Conservation (phyloP, 331 rosid genomes). For the Malus hybrid region DNA sequence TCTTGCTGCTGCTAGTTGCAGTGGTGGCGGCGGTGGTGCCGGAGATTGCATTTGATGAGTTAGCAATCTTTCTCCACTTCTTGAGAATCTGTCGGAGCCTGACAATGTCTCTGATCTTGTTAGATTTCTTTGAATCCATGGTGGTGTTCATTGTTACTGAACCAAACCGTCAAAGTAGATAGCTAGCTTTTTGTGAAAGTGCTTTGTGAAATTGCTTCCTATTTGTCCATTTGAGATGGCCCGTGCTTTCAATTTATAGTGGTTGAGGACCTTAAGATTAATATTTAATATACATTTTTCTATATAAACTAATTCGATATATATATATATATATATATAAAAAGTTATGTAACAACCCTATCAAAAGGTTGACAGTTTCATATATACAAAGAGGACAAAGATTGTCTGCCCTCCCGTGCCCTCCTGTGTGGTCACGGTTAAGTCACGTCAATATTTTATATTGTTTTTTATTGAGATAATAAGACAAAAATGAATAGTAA, state of each 20-base stretch:
- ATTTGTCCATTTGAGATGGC: conserved; percentile 6
- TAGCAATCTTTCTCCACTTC: conserved; percentile 88
- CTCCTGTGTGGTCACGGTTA: no score
- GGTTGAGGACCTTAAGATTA: conserved; percentile 1
- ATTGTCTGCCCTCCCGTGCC: no score
- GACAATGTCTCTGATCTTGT: conserved; percentile 83
- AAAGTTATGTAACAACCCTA: not conserved
- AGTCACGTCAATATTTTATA: no score
- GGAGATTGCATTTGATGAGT: conserved; percentile 37
- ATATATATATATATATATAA: not conserved
- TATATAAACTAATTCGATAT: not conserved
- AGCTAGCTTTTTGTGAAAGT: not conserved
- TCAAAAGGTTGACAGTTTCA: not conserved
- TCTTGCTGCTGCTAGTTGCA: conserved; percentile 24
- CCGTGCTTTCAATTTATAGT: conserved; percentile 43
- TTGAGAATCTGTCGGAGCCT: conserved; percentile 90
- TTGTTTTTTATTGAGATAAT: no score
- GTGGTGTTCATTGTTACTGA: not conserved
- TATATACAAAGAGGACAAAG: no score
- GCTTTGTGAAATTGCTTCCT: not conserved
- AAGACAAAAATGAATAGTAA: no score
- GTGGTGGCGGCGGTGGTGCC: conserved; percentile 12
- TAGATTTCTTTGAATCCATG: conserved; percentile 74
- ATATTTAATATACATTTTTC: conserved; percentile 10
- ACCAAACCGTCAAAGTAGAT: not conserved